Conservation (phyloP, 257 asterid genomes). For the Jacaranda copaia region DNA sequence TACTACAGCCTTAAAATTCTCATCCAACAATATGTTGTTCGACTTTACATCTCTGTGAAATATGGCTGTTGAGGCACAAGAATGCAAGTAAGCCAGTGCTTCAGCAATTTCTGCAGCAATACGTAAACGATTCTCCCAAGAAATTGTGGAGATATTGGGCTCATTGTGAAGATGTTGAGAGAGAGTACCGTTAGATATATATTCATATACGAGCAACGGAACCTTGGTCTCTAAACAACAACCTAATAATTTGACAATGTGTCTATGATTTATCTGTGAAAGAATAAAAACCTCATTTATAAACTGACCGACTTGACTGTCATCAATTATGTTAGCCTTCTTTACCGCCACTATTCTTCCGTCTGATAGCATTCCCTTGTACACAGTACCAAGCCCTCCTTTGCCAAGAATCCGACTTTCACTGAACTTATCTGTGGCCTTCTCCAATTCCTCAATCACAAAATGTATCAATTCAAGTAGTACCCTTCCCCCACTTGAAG, state of each 20-base stretch:
- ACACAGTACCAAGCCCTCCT: slow-evolving; percentile 44
- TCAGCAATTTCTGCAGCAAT: background rate
- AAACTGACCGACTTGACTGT: slow-evolving; percentile 43
- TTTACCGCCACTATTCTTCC: slow-evolving; percentile 50
- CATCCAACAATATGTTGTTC: slow-evolving; percentile 38
- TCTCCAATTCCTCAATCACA: slow-evolving; percentile 42
- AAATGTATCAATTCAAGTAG: slow-evolving; percentile 34
- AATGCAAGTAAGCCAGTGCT: background rate
- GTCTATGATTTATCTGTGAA: slow-evolving; percentile 50
- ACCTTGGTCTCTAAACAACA: slow-evolving; percentile 40
- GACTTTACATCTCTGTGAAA: slow-evolving; percentile 46
- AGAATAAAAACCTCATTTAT: slow-evolving; percentile 51
- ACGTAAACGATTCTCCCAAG: background rate
- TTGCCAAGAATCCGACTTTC: slow-evolving; percentile 40
- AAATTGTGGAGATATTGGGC: background rate
- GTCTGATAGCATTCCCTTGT: slow-evolving; percentile 47
- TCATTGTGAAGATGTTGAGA: slow-evolving; percentile 36
- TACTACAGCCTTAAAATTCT: slow-evolving; percentile 36
- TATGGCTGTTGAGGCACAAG: slow-evolving; percentile 27
- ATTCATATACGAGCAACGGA: slow-evolving; percentile 41
- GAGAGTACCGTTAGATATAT: slow-evolving; percentile 17
- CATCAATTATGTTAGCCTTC: slow-evolving; percentile 36
- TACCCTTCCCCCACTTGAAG: background rate
- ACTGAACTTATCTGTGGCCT: slow-evolving; percentile 45
- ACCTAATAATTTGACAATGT: slow-evolving; percentile 38